These are phyloP conservation scores for Lactifluus hygrophoroides DNA, from an alignment of 768 basidiomycete genomes.

Conservation along the genomic window DNA sequence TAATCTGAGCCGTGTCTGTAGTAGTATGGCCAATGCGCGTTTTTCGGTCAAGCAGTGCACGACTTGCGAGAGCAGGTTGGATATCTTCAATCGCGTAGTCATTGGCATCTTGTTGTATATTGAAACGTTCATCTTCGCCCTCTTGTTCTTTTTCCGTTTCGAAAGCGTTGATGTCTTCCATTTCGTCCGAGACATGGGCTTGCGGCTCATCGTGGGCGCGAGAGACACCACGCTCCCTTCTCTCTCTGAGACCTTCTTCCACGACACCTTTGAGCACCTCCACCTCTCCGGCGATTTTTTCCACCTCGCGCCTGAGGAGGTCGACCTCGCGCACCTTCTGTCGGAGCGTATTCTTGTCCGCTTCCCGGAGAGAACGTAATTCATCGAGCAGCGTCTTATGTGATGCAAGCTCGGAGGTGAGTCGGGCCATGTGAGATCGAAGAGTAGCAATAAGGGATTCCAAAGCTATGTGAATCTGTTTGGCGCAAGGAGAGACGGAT, in stretches of 20 bases:
- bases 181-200: neutral
- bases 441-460: slow-evolving; percentile 72
- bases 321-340: slow-evolving; percentile 62
- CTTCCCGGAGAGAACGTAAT: slow-evolving; percentile 52
- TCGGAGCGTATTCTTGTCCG: slow-evolving; percentile 46
- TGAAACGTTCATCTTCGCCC: slow-evolving; percentile 20
- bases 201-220: neutral
- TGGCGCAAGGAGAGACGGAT: neutral
- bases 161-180: neutral
- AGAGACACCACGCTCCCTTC: slow-evolving; percentile 41
- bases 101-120: slow-evolving; percentile 23
- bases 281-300: slow-evolving; percentile 76
- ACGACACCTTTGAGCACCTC: slow-evolving; percentile 81
- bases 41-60: slow-evolving; percentile 33
- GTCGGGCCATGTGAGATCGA: slow-evolving; percentile 62
- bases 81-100: slow-evolving; percentile 12
- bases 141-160: slow-evolving; percentile 21
- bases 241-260: slow-evolving; percentile 74
- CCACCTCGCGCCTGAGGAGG: slow-evolving; percentile 64
- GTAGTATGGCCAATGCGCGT: slow-evolving; percentile 49
- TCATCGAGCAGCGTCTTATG: slow-evolving; percentile 65
- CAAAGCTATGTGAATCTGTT: slow-evolving; percentile 42
- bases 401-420: slow-evolving; percentile 72
- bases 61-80: slow-evolving; percentile 12
- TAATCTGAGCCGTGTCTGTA: slow-evolving; percentile 33